These are phyloP conservation scores for Rhododendron ovatum DNA, from an alignment of 148 eudicot species.

Conservation along the genomic window DNA sequence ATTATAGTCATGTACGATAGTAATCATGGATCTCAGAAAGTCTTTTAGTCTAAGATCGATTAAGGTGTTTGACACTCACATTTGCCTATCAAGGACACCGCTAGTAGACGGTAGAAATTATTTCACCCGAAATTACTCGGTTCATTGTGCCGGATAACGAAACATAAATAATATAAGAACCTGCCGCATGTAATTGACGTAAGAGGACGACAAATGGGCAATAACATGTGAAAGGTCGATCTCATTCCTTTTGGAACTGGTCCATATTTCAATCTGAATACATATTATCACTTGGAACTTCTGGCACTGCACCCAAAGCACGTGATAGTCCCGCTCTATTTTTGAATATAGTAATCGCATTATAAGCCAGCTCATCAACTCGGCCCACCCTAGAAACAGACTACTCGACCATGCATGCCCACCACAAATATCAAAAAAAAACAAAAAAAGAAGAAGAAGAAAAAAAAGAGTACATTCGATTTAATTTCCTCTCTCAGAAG, in stretches of 20 bases:
- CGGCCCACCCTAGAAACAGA: slow-evolving; percentile 32
- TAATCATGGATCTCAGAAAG: no score
- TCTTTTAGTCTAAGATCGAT: no score
- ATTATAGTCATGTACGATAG: no score
- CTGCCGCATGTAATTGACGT: slow-evolving; percentile 25
- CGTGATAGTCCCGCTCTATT: slow-evolving; percentile 13
- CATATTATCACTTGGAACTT: not conserved
- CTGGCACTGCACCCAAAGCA: slow-evolving; percentile 1
- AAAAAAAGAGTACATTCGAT: not conserved
- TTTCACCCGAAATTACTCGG: not conserved
- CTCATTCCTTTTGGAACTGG: slow-evolving; percentile 1
- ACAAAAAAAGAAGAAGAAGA: no score
- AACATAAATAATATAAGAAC: not conserved
- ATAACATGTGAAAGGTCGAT: slow-evolving; percentile 28
- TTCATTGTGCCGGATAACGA: not conserved
- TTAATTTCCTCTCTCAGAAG: not conserved
- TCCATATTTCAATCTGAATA: not conserved
- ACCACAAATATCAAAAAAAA: not conserved
- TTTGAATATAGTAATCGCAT: no score
- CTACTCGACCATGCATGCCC: slow-evolving; percentile 20
- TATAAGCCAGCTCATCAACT: slow-evolving; percentile 13
- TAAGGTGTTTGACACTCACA: no score
- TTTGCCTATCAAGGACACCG: no score
- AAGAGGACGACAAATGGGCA: slow-evolving; percentile 16
- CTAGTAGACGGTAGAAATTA: not conserved